Evolutionary conservation across 2,329 filamentous ascomycete genomes (phyloP).

Genomic region (Graphiopsis chlorocephala): DNA sequence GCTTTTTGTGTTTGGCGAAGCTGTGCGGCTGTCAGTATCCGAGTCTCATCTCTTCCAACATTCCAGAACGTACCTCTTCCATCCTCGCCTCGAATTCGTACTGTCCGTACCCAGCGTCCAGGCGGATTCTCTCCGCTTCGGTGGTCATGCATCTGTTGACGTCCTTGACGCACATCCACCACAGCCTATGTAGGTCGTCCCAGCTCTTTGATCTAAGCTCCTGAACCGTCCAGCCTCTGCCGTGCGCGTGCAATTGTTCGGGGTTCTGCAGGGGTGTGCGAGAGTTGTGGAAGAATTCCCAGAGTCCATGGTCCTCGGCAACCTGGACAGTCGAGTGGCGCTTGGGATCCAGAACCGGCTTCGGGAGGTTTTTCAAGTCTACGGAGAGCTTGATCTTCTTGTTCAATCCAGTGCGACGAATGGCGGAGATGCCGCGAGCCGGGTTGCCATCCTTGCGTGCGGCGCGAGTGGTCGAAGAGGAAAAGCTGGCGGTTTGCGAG

Average conservation of each 20-base stretch:
- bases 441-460: slow-evolving; percentile 69
- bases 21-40: slow-evolving; percentile 45
- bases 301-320: slow-evolving; percentile 80
- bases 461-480: slow-evolving; percentile 23
- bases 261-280: slow-evolving; percentile 69
- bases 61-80: slow-evolving; percentile 55
- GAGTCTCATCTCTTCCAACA: background rate
- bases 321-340: slow-evolving; percentile 56
- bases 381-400: slow-evolving; percentile 64
- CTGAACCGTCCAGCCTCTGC: slow-evolving; percentile 77
- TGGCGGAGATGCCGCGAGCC: slow-evolving; percentile 74
- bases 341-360: slow-evolving; percentile 61
- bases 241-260: slow-evolving; percentile 67
- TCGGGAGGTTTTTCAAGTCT: slow-evolving; percentile 68
- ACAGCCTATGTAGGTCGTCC: slow-evolving; percentile 87
- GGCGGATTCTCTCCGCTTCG: slow-evolving; percentile 62
- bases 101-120: slow-evolving; percentile 71
- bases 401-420: slow-evolving; percentile 67
- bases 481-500: slow-evolving; percentile 28
- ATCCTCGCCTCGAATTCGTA: slow-evolving; percentile 64
- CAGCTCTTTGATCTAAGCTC: slow-evolving; percentile 88
- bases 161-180: slow-evolving; percentile 93
- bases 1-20: slow-evolving; percentile 72
- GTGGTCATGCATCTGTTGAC: slow-evolving; percentile 84
- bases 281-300: slow-evolving; percentile 80